Evolutionary conservation across 331 rosid species (phyloP).

Genomic region (Rosa hybrid): DNA sequence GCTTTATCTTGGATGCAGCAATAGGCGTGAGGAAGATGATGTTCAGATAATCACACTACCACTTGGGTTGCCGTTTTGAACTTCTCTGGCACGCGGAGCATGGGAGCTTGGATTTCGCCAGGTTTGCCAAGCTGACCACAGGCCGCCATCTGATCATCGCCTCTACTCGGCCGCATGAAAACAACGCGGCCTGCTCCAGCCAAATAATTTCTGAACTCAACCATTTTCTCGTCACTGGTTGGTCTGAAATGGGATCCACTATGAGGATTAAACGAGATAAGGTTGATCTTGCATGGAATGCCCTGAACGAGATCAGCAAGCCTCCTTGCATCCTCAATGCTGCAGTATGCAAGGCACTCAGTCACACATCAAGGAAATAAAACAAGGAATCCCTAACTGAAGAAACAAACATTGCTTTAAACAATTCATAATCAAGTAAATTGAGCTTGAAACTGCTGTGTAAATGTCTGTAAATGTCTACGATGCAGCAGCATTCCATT

Average conservation of each 20-base stretch:
- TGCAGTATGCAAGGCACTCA: slow-evolving; percentile 29
- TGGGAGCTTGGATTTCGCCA: slow-evolving; percentile 70
- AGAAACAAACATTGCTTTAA: background rate
- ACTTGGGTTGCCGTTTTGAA: slow-evolving; percentile 56
- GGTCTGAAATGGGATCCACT: slow-evolving; percentile 83
- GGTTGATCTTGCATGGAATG: slow-evolving; percentile 95
- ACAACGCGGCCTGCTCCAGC: slow-evolving; percentile 68
- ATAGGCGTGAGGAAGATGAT: background rate
- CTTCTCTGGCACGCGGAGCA: slow-evolving; percentile 75
- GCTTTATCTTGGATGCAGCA: background rate
- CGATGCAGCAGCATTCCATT: background rate
- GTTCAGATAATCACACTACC: slow-evolving; percentile 33
- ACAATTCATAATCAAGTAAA: background rate
- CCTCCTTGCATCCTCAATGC: slow-evolving; percentile 73
- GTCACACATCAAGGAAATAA: background rate
- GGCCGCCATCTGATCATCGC: slow-evolving; percentile 98
- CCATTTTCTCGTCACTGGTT: slow-evolving; percentile 67
- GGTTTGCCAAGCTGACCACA: slow-evolving; percentile 94
- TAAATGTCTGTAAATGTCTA: background rate
- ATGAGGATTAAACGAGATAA: slow-evolving; percentile 84
- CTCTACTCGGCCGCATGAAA: slow-evolving; percentile 73
- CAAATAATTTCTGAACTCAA: slow-evolving; percentile 73
- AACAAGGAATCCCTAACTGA: background rate
- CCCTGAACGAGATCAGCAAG: slow-evolving; percentile 71
- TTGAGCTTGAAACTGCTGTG: background rate